Percentiles rank a stretch among this genome's conserved stretches.
These are phyloP conservation scores for Globisporangium nagaii DNA, from an alignment of 352 stramenopile genomes.

Conservation along the genomic window DNA sequence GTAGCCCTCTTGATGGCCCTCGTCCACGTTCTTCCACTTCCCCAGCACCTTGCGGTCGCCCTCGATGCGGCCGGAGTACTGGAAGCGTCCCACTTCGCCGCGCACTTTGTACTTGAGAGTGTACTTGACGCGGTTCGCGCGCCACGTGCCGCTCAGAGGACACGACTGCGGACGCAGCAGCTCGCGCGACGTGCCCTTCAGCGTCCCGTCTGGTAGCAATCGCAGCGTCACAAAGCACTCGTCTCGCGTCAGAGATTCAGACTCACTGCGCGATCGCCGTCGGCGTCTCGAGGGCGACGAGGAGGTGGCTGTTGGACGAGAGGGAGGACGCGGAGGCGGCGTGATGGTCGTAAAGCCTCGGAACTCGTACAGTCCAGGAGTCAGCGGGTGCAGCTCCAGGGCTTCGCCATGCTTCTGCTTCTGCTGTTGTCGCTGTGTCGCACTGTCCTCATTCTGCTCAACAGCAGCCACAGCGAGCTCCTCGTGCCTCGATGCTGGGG, in stretches of 20 bases:
- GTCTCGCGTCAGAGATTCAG: constrained; percentile 23
- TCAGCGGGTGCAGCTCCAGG: constrained; percentile 34
- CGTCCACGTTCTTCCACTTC: constrained; percentile 61
- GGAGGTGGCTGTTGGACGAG: not conserved
- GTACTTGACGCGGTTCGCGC: constrained; percentile 48
- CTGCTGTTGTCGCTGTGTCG: not conserved
- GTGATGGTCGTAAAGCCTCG: constrained; percentile 51
- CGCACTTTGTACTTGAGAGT: constrained; percentile 59
- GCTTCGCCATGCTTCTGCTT: constrained; percentile 2
- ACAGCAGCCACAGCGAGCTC: too few relatives aligned
- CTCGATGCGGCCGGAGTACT: constrained; percentile 46
- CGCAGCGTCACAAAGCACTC: constrained; percentile 63
- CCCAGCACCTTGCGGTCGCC: constrained; percentile 30
- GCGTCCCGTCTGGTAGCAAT: constrained; percentile 42
- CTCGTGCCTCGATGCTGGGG: not conserved
- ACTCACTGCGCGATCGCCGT: not conserved
- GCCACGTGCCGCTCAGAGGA: constrained; percentile 40
- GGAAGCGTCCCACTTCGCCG: constrained; percentile 54
- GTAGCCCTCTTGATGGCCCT: constrained; percentile 36
- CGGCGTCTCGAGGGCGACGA: not conserved
- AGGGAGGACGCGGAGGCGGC: too few relatives aligned
- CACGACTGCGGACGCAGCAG: constrained; percentile 59
- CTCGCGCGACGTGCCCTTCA: constrained; percentile 52
- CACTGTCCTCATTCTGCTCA: too few relatives aligned
- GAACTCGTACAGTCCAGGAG: constrained; percentile 60